Evolutionary conservation across 2,329 filamentous ascomycete genomes (phyloP).

Genomic region (Alternaria arborescens): DNA sequence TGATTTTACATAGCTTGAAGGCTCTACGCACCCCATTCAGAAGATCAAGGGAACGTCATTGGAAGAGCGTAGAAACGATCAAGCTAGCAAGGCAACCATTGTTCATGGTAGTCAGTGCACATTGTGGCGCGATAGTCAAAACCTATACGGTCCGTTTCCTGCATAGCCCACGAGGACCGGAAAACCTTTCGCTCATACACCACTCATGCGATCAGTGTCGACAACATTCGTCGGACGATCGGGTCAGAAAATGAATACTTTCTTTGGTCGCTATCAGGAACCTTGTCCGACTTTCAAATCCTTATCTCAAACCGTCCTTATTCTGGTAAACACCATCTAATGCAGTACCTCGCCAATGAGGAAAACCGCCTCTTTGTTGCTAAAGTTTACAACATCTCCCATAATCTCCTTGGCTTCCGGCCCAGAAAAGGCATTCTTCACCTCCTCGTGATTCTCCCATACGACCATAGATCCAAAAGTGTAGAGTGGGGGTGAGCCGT

Average conservation of each 20-base stretch:
- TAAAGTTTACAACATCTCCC: too few species aligned
- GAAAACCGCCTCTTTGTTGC: too few species aligned
- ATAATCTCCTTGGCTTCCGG: too few species aligned
- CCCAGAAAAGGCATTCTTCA: too few species aligned
- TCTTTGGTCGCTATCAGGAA: fast-evolving
- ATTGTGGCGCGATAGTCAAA: background rate
- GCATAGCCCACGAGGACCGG: background rate
- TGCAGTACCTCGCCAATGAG: too few species aligned
- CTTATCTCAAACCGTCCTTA: fast-evolving
- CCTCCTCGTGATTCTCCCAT: too few species aligned
- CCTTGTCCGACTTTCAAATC: background rate
- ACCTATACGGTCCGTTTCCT: too few species aligned
- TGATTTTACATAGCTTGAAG: fast-evolving
- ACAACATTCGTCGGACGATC: background rate
- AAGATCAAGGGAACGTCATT: fast-evolving
- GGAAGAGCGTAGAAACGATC: background rate
- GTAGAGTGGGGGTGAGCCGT: too few species aligned
- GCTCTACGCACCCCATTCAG: background rate
- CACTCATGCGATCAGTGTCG: background rate
- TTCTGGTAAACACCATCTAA: too few species aligned
- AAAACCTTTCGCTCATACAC: background rate
- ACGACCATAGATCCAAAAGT: too few species aligned
- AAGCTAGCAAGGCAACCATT: background rate
- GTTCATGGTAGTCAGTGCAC: too few species aligned
- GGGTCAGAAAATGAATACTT: background rate